Evolutionary conservation across 2,329 filamentous ascomycete genomes (phyloP), one percentile per base, ranked within the genome.

Genomic region (Zymoseptoria pseudotritici): DNA sequence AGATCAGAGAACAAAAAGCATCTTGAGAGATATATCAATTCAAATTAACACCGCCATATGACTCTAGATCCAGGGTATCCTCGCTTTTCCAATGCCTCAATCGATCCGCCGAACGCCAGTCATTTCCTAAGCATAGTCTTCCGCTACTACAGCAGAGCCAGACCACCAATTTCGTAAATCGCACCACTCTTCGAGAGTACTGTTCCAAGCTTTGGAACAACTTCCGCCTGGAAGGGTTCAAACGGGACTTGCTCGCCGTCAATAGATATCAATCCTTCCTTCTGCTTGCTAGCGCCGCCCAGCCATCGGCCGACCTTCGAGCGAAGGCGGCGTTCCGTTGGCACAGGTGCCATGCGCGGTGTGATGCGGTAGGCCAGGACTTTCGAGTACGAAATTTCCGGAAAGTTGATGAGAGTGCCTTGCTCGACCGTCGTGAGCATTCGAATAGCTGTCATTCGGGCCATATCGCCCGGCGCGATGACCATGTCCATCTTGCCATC

Each of bases 211-310:
- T 88, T 89, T 56, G 79, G 83, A 73, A 97, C 91, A 6, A 97
- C 82, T 76, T 99, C 94, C 2, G 87, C 90, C 77, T 99, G 94
- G 72, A 97, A 95, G 0, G 90, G 88, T 67, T 87, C 87, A 72
- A 96, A 97, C 0, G 91, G 89, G 2, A 96, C 81, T 57, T 83
- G 82, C 76, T 99, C 94, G 46, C 94, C 94, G 70, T 97, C 94
- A 65, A 99, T 91, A 72, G 91, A 95, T 72, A 99, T 95, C 73
- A 89, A 94, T 1, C 93, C 93, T 63, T 86, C 82, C 49, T 83
- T 78, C 68, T 86, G 82, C 63, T 87, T 65, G 20, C 63, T 64
- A 2, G 77, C 57, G 2, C 68, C 66, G 0, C 70, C 69, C 11
- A 69, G 55, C 67, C 70, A 71, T 50, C 65, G 57, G 11, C 64